Conservation (phyloP, 2,329 filamentous ascomycete genomes). For the Dryadomyces sulphureus region DNA sequence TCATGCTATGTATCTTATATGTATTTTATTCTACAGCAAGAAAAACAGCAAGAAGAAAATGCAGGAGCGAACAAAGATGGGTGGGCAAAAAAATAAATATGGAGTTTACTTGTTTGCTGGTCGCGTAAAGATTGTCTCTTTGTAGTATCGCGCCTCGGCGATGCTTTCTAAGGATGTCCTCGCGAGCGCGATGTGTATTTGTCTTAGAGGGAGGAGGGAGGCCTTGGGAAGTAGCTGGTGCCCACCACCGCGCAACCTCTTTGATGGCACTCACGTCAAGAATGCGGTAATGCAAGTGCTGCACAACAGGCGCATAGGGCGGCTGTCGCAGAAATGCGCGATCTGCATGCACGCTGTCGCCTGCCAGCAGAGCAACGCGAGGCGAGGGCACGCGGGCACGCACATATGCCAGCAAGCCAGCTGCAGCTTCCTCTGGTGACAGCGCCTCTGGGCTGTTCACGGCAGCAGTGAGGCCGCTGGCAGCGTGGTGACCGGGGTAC, state of each 20-base stretch:
- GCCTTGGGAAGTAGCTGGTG: slow-evolving; percentile 19
- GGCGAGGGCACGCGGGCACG: slow-evolving; percentile 52
- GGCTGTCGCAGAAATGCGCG: slow-evolving; percentile 60
- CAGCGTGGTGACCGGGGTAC: slow-evolving; percentile 61
- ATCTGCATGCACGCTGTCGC: slow-evolving; percentile 89
- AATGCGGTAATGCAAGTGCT: slow-evolving; percentile 77
- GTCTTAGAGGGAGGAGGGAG: slow-evolving; percentile 30
- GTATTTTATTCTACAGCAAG: background rate
- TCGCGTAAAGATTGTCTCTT: slow-evolving; percentile 45
- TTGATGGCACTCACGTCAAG: slow-evolving; percentile 87
- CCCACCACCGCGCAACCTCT: slow-evolving; percentile 78
- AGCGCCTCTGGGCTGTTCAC: slow-evolving; percentile 55
- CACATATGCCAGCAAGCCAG: slow-evolving; percentile 64
- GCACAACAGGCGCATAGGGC: slow-evolving; percentile 59
- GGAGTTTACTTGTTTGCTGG: background rate
- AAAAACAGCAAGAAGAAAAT: background rate
- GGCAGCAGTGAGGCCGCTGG: slow-evolving; percentile 66
- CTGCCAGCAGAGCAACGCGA: slow-evolving; percentile 61
- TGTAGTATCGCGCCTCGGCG: slow-evolving; percentile 75
- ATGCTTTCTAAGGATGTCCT: slow-evolving; percentile 95
- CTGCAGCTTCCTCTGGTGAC: slow-evolving; percentile 57
- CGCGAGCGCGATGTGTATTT: slow-evolving; percentile 64
- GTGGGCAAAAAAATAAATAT: background rate
- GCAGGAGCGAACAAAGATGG: background rate
- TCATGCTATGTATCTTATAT: background rate